These are phyloP conservation scores for Penicillium janthinellum DNA, from an alignment of 2,329 filamentous ascomycete genomes.

Conservation along the genomic window DNA sequence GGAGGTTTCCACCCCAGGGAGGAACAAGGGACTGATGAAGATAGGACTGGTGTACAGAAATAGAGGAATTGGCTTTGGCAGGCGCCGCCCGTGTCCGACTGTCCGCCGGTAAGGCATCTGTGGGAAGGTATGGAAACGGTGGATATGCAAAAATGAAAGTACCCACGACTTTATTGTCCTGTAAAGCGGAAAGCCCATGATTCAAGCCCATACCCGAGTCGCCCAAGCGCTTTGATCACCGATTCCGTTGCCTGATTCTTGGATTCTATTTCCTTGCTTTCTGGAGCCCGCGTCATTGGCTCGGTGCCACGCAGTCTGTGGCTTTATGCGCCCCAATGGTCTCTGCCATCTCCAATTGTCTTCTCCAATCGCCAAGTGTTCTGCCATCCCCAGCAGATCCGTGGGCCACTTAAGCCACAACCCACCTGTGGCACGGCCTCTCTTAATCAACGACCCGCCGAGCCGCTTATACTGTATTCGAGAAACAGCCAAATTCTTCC, in stretches of 20 bases:
- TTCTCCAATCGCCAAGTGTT: neutral
- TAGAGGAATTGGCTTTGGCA: constrained; percentile 4
- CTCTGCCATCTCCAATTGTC: neutral
- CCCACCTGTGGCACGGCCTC: constrained; percentile 4
- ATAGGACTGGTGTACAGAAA: neutral
- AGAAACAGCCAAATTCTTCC: neutral
- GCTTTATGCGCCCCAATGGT: neutral
- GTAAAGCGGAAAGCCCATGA: neutral
- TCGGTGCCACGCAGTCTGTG: neutral
- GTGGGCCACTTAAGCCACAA: constrained; percentile 11
- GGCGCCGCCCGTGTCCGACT: too few species aligned
- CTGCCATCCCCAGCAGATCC: neutral
- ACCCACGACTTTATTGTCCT: neutral
- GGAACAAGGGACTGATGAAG: constrained; percentile 5
- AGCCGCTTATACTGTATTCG: neutral
- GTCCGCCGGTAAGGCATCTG: too few species aligned
- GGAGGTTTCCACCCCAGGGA: neutral
- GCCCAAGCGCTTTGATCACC: neutral
- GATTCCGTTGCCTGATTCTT: neutral
- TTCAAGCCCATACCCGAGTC: neutral
- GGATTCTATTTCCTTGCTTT: neutral
- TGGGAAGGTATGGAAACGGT: too few species aligned
- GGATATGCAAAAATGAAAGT: too few species aligned
- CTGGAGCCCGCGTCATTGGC: neutral
- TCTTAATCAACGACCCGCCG: neutral